A percentile compares a stretch with the other conserved stretches of the same genome.
These are phyloP conservation scores for Mayamaea pseudoterrestris DNA, from an alignment of 108 stramenopile genomes.

Conservation along the genomic window DNA sequence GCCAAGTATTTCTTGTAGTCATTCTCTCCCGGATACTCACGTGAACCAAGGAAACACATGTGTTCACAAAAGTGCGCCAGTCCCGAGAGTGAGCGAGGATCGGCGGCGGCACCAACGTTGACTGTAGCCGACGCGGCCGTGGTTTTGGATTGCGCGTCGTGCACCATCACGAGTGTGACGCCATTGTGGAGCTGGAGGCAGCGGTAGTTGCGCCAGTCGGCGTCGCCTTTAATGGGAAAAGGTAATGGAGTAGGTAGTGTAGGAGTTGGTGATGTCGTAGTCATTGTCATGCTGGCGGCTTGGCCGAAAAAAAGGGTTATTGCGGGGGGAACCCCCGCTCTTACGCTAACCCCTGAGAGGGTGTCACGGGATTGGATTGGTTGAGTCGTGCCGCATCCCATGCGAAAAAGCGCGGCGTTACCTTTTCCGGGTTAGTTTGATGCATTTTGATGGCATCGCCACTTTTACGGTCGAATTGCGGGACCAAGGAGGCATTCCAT, in stretches of 20 bases:
- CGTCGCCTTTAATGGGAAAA: constrained; percentile 39
- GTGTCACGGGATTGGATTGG: too few relatives aligned
- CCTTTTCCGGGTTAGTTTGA: too few relatives aligned
- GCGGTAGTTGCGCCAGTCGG: constrained; percentile 67
- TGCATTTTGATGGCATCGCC: too few relatives aligned
- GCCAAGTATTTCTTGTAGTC: constrained; percentile 68
- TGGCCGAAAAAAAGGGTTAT: too few relatives aligned
- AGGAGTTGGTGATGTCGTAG: neutral
- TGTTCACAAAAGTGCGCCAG: constrained; percentile 88
- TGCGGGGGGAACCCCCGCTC: too few relatives aligned
- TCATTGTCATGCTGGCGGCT: too few relatives aligned
- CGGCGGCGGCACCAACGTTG: constrained; percentile 50
- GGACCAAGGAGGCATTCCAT: too few relatives aligned
- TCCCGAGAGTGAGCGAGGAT: constrained; percentile 66
- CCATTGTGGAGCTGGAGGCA: constrained; percentile 45
- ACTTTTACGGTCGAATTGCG: too few relatives aligned
- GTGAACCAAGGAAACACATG: constrained; percentile 58
- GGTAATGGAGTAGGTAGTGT: constrained; percentile 16
- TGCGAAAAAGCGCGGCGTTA: too few relatives aligned
- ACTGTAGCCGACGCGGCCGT: constrained; percentile 62
- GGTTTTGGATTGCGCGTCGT: constrained; percentile 68
- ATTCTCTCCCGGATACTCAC: constrained; percentile 66
- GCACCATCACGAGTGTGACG: constrained; percentile 32
- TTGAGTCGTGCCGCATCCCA: too few relatives aligned
- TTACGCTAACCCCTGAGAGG: too few relatives aligned